These are phyloP conservation scores for Cylindrotheca closterium DNA, from an alignment of 108 stramenopile genomes.

Conservation along the genomic window DNA sequence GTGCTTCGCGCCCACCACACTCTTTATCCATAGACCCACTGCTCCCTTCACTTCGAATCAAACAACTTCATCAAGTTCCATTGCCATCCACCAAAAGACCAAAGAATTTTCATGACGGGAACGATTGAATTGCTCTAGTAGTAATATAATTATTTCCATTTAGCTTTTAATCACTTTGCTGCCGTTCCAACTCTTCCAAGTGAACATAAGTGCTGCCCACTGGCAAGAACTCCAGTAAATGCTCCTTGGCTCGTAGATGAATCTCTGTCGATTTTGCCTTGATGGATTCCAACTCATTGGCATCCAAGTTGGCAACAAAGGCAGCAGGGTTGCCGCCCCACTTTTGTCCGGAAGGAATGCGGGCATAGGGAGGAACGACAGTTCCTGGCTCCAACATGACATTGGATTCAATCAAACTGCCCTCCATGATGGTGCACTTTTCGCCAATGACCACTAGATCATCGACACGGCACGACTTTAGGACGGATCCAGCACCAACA, in stretches of 20 bases:
- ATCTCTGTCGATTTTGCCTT: slow-evolving; percentile 66
- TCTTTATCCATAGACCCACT: too few relatives aligned
- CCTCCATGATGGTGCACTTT: slow-evolving; percentile 88
- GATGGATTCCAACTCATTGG: slow-evolving; percentile 70
- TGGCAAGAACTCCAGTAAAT: slow-evolving; percentile 89
- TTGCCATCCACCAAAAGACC: too few relatives aligned
- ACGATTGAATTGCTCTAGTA: too few relatives aligned
- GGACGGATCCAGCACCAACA: slow-evolving; percentile 79
- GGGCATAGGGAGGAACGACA: slow-evolving; percentile 83
- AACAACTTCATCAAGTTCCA: too few relatives aligned
- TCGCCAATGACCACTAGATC: slow-evolving; percentile 85
- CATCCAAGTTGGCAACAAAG: slow-evolving; percentile 70
- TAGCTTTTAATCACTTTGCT: slow-evolving; percentile 46
- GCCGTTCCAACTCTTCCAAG: slow-evolving; percentile 78
- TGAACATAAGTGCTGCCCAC: slow-evolving; percentile 83
- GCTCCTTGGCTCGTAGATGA: slow-evolving; percentile 72
- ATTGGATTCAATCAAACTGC: slow-evolving; percentile 81
- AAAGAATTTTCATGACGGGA: too few relatives aligned
- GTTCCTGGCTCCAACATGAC: slow-evolving; percentile 89
- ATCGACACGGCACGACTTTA: slow-evolving; percentile 82
- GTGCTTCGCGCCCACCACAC: too few relatives aligned
- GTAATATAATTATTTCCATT: slow-evolving; percentile 21
- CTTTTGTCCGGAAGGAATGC: slow-evolving; percentile 84
- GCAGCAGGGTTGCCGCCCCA: slow-evolving; percentile 94
- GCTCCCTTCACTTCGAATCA: too few relatives aligned